Percentiles rank a stretch among this genome's conserved stretches.
phyloP scores from a whole-genome alignment of 176 grass and related monocot genomes.

The Paspalum notatum region DNA sequence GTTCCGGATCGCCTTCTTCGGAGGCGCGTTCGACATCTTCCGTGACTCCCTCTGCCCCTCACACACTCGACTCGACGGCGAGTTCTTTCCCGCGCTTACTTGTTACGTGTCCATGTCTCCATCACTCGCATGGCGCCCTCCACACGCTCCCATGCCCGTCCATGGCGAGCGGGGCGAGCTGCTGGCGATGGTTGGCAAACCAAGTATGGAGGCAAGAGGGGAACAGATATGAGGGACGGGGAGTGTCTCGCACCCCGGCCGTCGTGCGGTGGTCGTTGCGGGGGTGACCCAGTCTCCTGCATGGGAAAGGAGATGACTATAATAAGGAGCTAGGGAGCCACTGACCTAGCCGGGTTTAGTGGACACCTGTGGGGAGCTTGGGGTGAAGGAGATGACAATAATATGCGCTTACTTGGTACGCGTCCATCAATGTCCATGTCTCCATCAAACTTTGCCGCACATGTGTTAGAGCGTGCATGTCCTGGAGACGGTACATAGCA shows the following conservation, averaged over 20 bases:
- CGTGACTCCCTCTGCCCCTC: too few species aligned
- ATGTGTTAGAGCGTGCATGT: too few species aligned
- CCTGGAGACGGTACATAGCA: too few species aligned
- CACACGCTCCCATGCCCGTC: background rate
- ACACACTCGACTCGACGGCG: too few species aligned
- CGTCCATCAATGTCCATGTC: too few species aligned
- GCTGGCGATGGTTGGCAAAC: constrained; percentile 44
- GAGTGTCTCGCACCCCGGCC: too few species aligned
- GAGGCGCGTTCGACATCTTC: constrained; percentile 48
- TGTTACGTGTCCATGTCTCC: background rate
- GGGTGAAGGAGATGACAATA: constrained; percentile 19
- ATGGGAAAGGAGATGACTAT: constrained; percentile 14
- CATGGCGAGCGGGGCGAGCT: constrained; percentile 20
- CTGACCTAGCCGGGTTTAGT: constrained; percentile 26
- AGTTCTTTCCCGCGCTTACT: background rate
- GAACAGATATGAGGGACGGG: constrained; percentile 26
- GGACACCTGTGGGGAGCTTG: constrained; percentile 34
- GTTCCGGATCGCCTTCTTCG: constrained; percentile 68
- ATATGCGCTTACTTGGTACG: too few species aligned
- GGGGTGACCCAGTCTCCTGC: constrained; percentile 19
- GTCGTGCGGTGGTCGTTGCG: constrained; percentile 14
- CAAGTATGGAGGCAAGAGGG: background rate
- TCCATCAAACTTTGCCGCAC: too few species aligned
- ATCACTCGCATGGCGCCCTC: background rate
- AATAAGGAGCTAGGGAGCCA: background rate